Evolutionary conservation across 441 rosid genomes (phyloP).

Genomic region (Populus hybrid): DNA sequence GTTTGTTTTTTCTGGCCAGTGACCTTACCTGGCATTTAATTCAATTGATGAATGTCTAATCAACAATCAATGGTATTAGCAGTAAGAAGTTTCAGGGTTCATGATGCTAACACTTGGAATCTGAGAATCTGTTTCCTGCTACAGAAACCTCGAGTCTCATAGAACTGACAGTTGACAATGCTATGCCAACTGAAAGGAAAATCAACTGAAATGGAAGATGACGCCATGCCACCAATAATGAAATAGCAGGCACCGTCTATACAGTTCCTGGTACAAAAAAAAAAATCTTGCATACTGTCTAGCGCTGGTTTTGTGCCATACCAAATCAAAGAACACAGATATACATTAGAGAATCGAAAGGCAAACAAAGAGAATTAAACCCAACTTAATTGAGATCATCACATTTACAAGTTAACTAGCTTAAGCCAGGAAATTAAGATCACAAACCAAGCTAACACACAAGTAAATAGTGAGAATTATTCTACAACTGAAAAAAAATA

Average conservation of each 20-base stretch:
- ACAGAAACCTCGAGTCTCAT: not conserved
- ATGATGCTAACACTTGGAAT: not conserved
- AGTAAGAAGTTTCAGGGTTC: not conserved
- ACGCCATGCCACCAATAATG: not conserved
- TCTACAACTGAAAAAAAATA: not conserved
- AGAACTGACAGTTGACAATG: not conserved
- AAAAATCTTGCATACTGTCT: not conserved
- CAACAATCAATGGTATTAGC: not conserved
- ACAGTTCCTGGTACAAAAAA: not conserved
- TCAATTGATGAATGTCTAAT: not conserved
- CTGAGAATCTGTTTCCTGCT: not conserved
- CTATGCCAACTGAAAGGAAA: not conserved
- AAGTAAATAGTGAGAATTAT: not conserved
- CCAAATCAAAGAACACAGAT: not conserved
- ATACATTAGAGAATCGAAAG: not conserved
- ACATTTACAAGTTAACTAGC: conserved; percentile 5
- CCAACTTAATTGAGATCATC: not conserved
- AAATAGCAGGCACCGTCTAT: not conserved
- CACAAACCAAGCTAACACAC: not conserved
- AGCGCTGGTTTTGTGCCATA: not conserved
- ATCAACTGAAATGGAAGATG: not conserved
- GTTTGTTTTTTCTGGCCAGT: not conserved
- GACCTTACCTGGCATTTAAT: not conserved
- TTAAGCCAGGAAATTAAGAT: not conserved
- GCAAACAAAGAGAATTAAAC: not conserved